Percentiles rank a stretch among this genome's conserved stretches.
phyloP scores from a whole-genome alignment of 768 basidiomycete genomes.

The Boletus pseudo-olivaceus region DNA sequence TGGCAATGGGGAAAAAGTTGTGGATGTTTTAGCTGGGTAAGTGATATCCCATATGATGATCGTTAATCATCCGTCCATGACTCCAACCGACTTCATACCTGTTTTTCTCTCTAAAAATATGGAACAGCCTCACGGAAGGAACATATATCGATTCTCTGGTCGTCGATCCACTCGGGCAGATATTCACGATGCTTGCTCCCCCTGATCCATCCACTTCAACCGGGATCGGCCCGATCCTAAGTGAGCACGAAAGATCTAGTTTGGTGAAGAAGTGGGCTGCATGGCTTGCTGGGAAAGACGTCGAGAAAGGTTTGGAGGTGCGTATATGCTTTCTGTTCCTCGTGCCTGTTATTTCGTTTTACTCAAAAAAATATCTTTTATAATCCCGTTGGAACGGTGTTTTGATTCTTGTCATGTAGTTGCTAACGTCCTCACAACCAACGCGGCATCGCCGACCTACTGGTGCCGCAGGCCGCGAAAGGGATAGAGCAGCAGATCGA shows the following conservation, averaged over 20 bases:
- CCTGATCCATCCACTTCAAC: conserved; percentile 3
- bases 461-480: conserved; percentile 14
- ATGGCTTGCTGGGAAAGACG: conserved; percentile 72
- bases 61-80: not conserved
- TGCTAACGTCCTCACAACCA: conserved; percentile 21
- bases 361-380: not conserved
- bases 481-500: conserved; percentile 23
- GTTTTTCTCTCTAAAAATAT: not conserved
- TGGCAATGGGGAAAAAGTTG: conserved; percentile 19
- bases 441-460: conserved; percentile 20
- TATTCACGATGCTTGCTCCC: conserved; percentile 25
- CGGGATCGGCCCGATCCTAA: conserved; percentile 5
- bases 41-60: not conserved
- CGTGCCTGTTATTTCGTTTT: not conserved
- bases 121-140: conserved; percentile 25
- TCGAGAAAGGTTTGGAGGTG: conserved; percentile 71
- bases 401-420: conserved; percentile 3
- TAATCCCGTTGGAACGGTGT: not conserved
- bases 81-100: not conserved
- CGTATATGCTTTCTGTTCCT: conserved; percentile 1
- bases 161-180: conserved; percentile 25
- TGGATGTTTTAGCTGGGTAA: conserved; percentile 26
- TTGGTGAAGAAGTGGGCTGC: conserved; percentile 73
- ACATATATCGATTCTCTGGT: conserved; percentile 23
- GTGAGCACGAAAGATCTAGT: conserved; percentile 43